Conservation (phyloP, 2,329 filamentous ascomycete species). For the Epichloe glyceriae region DNA sequence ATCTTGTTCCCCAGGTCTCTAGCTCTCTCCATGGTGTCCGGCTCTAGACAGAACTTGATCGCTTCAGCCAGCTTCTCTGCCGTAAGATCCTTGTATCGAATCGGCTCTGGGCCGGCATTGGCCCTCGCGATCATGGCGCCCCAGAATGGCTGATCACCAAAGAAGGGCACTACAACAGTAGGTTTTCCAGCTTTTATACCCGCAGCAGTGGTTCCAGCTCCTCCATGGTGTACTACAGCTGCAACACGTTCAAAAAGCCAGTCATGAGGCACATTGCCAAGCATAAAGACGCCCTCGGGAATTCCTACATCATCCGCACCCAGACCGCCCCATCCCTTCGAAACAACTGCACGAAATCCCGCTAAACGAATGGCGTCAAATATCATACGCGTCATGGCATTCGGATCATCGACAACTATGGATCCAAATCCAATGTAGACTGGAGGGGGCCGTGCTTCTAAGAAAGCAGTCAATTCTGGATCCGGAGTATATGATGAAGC, state of each 20-base stretch:
- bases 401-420: constrained; percentile 67
- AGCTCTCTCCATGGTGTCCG: constrained; percentile 44
- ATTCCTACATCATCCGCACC: constrained; percentile 56
- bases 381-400: constrained; percentile 55
- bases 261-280: constrained; percentile 77
- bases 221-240: constrained; percentile 76
- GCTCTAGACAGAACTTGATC: constrained; percentile 46
- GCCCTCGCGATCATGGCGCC: constrained; percentile 62
- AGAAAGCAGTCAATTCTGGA: constrained; percentile 50
- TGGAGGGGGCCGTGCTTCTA: constrained; percentile 55
- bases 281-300: constrained; percentile 69
- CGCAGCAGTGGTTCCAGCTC: constrained; percentile 76
- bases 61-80: constrained; percentile 52
- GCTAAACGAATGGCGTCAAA: constrained; percentile 56
- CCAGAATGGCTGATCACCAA: constrained; percentile 77
- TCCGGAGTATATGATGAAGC: constrained; percentile 54
- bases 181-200: constrained; percentile 72
- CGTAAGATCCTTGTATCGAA: constrained; percentile 56
- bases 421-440: constrained; percentile 77
- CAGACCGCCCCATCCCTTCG: constrained; percentile 79
- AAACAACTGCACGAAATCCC: constrained; percentile 67
- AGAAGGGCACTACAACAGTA: constrained; percentile 77
- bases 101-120: constrained; percentile 57
- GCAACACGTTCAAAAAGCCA: constrained; percentile 77
- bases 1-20: constrained; percentile 50